Evolutionary conservation across 768 basidiomycete species (phyloP).

Genomic region (Rubroboletus pulcherrimus): DNA sequence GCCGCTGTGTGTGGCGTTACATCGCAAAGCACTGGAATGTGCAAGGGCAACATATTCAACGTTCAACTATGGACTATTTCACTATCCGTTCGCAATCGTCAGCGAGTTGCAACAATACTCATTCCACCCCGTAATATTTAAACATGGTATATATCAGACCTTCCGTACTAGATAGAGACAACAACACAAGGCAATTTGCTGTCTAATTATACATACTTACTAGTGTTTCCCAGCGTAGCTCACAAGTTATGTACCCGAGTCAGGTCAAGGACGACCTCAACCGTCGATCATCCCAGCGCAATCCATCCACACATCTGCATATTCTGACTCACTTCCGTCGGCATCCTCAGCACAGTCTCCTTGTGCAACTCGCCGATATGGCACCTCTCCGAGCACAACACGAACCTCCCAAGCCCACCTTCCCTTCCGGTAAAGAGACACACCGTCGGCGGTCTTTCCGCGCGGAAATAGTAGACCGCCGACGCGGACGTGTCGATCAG

Average conservation of each 20-base stretch:
- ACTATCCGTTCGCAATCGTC: too few relatives aligned
- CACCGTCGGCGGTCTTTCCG: constrained; percentile 16
- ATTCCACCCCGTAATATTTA: too few relatives aligned
- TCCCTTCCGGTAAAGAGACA: constrained; percentile 21
- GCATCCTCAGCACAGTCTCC: constrained; percentile 21
- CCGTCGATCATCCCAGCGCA: background rate
- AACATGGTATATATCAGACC: too few relatives aligned
- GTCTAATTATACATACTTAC: too few relatives aligned
- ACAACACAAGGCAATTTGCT: too few relatives aligned
- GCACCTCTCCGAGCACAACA: constrained; percentile 22
- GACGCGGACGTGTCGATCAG: constrained; percentile 15
- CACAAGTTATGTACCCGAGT: background rate
- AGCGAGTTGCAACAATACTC: too few relatives aligned
- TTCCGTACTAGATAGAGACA: too few relatives aligned
- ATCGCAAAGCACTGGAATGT: too few relatives aligned
- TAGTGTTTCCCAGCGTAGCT: too few relatives aligned
- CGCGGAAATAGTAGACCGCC: constrained; percentile 19
- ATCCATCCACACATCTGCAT: background rate
- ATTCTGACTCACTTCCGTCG: background rate
- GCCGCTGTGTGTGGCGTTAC: too few relatives aligned
- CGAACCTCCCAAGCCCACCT: constrained; percentile 21
- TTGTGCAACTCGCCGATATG: constrained; percentile 14
- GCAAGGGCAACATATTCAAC: too few relatives aligned
- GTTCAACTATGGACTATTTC: too few relatives aligned
- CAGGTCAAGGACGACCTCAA: background rate